phyloP scores from a whole-genome alignment of 2,329 filamentous ascomycete genomes.

The Curvularia verruculosa region DNA sequence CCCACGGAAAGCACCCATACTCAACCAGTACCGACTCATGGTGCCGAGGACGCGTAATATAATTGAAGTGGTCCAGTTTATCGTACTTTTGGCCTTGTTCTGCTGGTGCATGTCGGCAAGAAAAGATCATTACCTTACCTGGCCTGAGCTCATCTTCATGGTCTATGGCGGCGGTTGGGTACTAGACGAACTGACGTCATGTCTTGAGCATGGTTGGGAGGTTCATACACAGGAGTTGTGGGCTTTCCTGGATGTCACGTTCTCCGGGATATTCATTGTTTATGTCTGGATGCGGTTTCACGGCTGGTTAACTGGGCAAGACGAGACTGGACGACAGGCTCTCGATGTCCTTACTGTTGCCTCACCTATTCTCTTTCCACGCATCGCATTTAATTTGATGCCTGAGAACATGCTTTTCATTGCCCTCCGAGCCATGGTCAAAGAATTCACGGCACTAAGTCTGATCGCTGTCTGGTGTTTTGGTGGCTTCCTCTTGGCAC shows the following conservation, averaged over 20 bases:
- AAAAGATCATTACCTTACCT: slow-evolving; percentile 62
- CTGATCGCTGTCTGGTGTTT: slow-evolving; percentile 82
- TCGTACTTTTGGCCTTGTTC: slow-evolving; percentile 71
- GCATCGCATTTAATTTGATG: slow-evolving; percentile 81
- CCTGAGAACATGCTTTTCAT: slow-evolving; percentile 86
- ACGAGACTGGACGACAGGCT: slow-evolving; percentile 66
- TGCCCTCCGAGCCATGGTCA: slow-evolving; percentile 82
- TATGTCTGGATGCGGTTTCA: slow-evolving; percentile 73
- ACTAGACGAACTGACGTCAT: slow-evolving; percentile 76
- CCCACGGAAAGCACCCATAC: slow-evolving; percentile 72
- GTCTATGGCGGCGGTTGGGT: slow-evolving; percentile 81
- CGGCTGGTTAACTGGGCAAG: slow-evolving; percentile 60
- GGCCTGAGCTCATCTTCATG: slow-evolving; percentile 69
- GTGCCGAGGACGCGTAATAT: slow-evolving; percentile 79
- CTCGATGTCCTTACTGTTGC: slow-evolving; percentile 80
- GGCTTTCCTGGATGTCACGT: slow-evolving; percentile 84
- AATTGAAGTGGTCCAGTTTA: slow-evolving; percentile 76
- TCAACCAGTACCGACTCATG: slow-evolving; percentile 85
- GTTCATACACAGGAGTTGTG: slow-evolving; percentile 89
- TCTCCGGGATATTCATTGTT: slow-evolving; percentile 71
- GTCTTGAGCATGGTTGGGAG: slow-evolving; percentile 76
- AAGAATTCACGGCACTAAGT: slow-evolving; percentile 80
- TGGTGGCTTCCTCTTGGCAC: slow-evolving; percentile 77
- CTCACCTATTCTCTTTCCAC: slow-evolving; percentile 77
- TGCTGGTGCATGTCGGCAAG: slow-evolving; percentile 73